phyloP scores from a whole-genome alignment of 148 eudicot genomes.

The Camellia japonica region DNA sequence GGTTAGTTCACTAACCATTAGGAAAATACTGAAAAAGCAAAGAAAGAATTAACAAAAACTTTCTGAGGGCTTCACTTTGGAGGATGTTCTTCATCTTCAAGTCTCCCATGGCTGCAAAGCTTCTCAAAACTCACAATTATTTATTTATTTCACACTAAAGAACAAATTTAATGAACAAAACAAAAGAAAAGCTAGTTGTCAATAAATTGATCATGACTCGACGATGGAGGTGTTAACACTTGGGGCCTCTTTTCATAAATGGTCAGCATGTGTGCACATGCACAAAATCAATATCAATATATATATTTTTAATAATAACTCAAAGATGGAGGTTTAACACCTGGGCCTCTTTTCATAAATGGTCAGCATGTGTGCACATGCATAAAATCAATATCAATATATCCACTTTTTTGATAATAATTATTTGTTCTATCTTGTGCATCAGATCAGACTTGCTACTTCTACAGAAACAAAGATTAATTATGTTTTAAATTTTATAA shows the following conservation, averaged over 20 bases:
- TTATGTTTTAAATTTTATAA: too few species aligned
- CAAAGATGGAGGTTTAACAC: too few species aligned
- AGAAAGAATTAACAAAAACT: conserved; percentile 14
- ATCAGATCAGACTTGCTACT: too few species aligned
- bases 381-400: too few species aligned
- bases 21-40: background rate
- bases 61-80: conserved; percentile 35
- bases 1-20: too few species aligned
- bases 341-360: too few species aligned
- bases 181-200: background rate
- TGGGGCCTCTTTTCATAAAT: background rate
- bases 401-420: too few species aligned
- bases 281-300: background rate
- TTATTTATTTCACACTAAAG: background rate
- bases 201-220: background rate
- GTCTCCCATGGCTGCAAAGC: background rate
- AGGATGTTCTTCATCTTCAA: conserved; percentile 17
- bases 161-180: background rate
- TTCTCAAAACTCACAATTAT: background rate
- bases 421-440: too few species aligned
- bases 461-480: too few species aligned
- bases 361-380: too few species aligned
- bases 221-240: too few species aligned
- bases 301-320: too few species aligned
- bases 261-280: background rate